Evolutionary conservation across 441 rosid genomes (phyloP), one percentile per base, ranked within the genome.

Genomic region (Pelargonium fulgidum): DNA sequence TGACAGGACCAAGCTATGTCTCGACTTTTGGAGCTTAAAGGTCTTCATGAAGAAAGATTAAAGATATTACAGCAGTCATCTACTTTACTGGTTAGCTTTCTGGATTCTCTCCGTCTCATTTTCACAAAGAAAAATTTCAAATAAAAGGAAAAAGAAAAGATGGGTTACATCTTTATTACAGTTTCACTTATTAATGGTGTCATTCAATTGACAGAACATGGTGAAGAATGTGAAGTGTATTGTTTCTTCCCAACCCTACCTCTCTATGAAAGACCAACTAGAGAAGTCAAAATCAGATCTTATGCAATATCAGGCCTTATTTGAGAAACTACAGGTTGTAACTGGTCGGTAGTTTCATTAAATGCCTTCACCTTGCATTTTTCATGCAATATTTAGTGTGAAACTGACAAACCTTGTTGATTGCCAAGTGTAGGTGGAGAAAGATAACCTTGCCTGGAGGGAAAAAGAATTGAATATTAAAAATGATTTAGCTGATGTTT

Each of bases 281-380:
- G 90, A 79, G 76, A 90, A 80, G 75, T 85, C 93, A 75, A 95
- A 91, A 78, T 77, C 86, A 48, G 88, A 87, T 79, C 92, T 87
- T 79, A 62, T 70, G 52, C 79, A 75, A 66, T 89, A 87, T 83
- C 93, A 85, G 81, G 83, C 90, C 75, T 77, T 85, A 69, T 87
- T 81, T 54, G 90, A 90, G 88, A 95, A 88, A 87, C 87, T 90
- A 68, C 98, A 95, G 99, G 99, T 95, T 85, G 93, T 84, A 80
- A 83, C 85, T 85, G 85, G 84, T 81, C 79, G 85, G 77, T 75
- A 80, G 82, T 84, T 87, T 82, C 76, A 73, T 79, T 73, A 61
- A 80, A 68, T 78, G 67, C 81, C 73, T 65, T 76, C 67, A 41
- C 77, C 76, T 66, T 75, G 68, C 73, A 20, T 78, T 70, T 73